Evolutionary conservation across 495 filamentous ascomycete species (phyloP).

Genomic region (Lophiotrema nucula): DNA sequence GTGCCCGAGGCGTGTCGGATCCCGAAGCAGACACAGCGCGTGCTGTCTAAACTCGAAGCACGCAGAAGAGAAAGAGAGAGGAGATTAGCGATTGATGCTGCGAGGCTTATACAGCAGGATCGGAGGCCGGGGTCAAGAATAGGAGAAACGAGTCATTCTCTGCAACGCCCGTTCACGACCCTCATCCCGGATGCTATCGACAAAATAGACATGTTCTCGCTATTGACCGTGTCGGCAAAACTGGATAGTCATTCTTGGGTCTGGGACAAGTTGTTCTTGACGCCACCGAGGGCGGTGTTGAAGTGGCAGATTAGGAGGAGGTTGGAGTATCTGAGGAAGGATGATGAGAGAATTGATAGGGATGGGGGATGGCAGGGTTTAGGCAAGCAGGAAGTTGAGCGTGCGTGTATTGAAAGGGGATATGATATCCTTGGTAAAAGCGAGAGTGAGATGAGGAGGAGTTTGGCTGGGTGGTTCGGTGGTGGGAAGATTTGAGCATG

Average conservation of each 20-base stretch:
- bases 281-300: constrained; percentile 42
- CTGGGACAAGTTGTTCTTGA: constrained; percentile 48
- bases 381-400: constrained; percentile 53
- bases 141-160: background rate
- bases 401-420: constrained; percentile 56
- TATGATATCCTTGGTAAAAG: constrained; percentile 40
- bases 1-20: constrained; percentile 81
- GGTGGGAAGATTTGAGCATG: background rate
- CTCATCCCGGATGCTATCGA: no score
- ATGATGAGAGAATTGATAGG: constrained; percentile 58
- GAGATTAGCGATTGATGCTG: constrained; percentile 12
- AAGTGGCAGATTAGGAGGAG: constrained; percentile 45
- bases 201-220: background rate
- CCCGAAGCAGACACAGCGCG: constrained; percentile 65
- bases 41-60: constrained; percentile 51
- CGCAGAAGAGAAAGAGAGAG: constrained; percentile 36
- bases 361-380: constrained; percentile 52
- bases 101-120: background rate
- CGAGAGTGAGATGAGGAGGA: constrained; percentile 37
- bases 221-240: constrained; percentile 30
- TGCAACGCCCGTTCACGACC: no score
- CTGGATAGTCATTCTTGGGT: constrained; percentile 48
- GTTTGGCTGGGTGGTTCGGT: constrained; percentile 20
- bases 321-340: constrained; percentile 54
- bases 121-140: background rate